These are phyloP conservation scores for Cadophora luteo-olivacea DNA, from an alignment of 2,329 filamentous ascomycete genomes.

Conservation along the genomic window DNA sequence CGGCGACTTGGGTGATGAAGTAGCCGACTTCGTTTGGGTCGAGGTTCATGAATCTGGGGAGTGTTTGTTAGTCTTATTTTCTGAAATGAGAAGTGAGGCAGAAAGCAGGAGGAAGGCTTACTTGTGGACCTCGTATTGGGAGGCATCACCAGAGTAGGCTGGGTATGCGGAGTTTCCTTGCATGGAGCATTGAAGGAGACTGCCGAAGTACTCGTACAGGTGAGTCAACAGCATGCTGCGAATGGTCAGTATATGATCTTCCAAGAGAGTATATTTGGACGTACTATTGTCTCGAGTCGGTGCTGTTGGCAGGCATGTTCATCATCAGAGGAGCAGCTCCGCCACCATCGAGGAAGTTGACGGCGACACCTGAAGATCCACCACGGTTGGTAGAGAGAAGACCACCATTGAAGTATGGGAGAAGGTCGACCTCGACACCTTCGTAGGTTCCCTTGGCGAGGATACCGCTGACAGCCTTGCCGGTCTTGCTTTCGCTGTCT, in stretches of 20 bases:
- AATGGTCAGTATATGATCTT: not conserved
- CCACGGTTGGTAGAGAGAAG: constrained; percentile 59
- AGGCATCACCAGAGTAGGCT: constrained; percentile 52
- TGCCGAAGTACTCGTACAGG: constrained; percentile 65
- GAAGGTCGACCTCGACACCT: constrained; percentile 57
- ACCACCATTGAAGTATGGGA: constrained; percentile 62
- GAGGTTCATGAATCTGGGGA: constrained; percentile 62
- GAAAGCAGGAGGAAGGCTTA: constrained; percentile 8
- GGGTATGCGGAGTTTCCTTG: constrained; percentile 57
- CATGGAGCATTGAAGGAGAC: constrained; percentile 59
- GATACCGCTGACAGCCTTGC: constrained; percentile 59
- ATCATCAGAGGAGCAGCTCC: constrained; percentile 58
- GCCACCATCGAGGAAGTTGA: constrained; percentile 66
- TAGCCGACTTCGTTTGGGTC: constrained; percentile 56
- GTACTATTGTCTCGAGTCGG: constrained; percentile 60
- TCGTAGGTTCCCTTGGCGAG: constrained; percentile 55
- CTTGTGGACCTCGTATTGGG: constrained; percentile 60
- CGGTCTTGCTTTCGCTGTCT: constrained; percentile 58
- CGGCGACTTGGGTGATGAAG: constrained; percentile 62
- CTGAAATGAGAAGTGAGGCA: not conserved
- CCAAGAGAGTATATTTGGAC: constrained; percentile 33
- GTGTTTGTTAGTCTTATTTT: too few relatives aligned
- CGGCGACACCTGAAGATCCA: constrained; percentile 49
- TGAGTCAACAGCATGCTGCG: constrained; percentile 61
- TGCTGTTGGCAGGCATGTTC: constrained; percentile 57